Evolutionary conservation across 2,329 filamentous ascomycete genomes (phyloP).

Genomic region (Helicocarpus griseus): DNA sequence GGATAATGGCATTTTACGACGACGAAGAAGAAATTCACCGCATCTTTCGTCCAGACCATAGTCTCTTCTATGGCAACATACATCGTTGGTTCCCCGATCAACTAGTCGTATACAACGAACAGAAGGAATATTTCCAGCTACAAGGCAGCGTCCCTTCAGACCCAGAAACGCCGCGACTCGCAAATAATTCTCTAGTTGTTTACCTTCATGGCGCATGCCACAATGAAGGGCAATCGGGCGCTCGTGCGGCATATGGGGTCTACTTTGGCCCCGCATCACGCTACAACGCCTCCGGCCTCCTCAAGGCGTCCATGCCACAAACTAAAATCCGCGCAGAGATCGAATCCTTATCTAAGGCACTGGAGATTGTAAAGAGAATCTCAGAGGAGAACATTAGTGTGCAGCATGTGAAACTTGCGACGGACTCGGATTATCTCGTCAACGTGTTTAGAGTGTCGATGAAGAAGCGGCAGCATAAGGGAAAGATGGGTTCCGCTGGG

Average conservation of each 20-base stretch:
- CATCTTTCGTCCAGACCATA: neutral
- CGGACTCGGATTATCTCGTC: slow-evolving; percentile 2
- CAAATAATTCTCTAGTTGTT: neutral
- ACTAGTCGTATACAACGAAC: neutral
- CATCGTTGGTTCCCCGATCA: neutral
- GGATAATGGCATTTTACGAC: neutral
- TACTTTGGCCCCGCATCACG: neutral
- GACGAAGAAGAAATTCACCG: slow-evolving; percentile 1
- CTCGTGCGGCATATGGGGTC: neutral
- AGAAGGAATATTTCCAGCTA: neutral
- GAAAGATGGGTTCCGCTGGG: neutral
- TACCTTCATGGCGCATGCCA: slow-evolving; percentile 3
- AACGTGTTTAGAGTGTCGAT: neutral
- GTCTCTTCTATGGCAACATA: neutral
- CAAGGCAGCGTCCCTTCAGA: neutral
- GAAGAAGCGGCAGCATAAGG: neutral
- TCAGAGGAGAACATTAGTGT: neutral
- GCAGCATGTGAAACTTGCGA: neutral
- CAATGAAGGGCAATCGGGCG: neutral
- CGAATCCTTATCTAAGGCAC: neutral
- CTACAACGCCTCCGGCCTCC: neutral
- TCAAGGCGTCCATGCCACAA: neutral
- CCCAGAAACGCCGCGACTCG: neutral
- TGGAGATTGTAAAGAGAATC: neutral
- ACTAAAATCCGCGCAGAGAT: neutral